Conservation (phyloP, 2,329 filamentous ascomycete species). For the Aspergillus viridinutans region DNA sequence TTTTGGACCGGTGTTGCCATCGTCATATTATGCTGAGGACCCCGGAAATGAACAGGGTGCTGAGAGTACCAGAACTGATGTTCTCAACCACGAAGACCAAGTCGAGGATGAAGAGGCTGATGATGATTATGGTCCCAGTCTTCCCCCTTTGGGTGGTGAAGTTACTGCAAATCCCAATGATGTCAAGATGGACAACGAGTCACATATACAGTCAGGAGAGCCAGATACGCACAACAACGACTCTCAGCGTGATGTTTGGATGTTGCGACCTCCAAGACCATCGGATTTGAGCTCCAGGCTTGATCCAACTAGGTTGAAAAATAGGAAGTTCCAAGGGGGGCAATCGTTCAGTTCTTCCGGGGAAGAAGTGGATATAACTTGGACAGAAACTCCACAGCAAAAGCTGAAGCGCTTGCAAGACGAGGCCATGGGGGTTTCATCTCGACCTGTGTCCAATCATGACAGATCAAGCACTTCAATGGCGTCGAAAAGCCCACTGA, state of each 20-base stretch:
- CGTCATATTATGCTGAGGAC: slow-evolving; percentile 35
- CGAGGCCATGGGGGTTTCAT: slow-evolving; percentile 70
- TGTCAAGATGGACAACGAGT: neutral
- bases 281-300: slow-evolving; percentile 55
- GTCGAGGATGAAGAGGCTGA: slow-evolving; percentile 29
- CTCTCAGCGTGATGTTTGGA: slow-evolving; percentile 74
- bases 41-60: slow-evolving; percentile 1
- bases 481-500: slow-evolving; percentile 46
- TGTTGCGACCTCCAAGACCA: slow-evolving; percentile 65
- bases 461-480: slow-evolving; percentile 7
- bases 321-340: slow-evolving; percentile 74
- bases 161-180: neutral
- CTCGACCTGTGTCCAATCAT: slow-evolving; percentile 10
- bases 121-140: slow-evolving; percentile 42
- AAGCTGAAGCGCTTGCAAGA: slow-evolving; percentile 77
- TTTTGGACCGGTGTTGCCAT: slow-evolving; percentile 54
- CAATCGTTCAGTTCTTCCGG: slow-evolving; percentile 42
- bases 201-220: neutral
- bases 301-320: slow-evolving; percentile 79
- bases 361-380: slow-evolving; percentile 55
- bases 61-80: neutral
- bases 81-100: slow-evolving; percentile 17
- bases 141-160: slow-evolving; percentile 28
- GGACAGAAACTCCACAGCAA: slow-evolving; percentile 89
- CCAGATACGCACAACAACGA: slow-evolving; percentile 27